Conservation (phyloP, 148 eudicot species). For the Linanthus parryae region DNA sequence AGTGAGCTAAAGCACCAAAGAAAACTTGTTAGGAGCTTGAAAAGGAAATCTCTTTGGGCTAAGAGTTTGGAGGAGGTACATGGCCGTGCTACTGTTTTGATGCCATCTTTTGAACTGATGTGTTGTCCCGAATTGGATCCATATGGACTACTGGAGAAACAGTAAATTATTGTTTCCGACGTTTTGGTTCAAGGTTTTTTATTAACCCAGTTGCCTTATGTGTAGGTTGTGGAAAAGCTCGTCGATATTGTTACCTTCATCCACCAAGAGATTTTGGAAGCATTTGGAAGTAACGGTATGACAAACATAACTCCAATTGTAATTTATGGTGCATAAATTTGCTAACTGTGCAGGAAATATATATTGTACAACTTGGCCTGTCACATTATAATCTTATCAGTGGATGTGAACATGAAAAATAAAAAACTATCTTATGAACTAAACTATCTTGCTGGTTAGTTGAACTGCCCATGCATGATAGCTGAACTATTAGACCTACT, state of each 20-base stretch:
- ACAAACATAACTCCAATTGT: background rate
- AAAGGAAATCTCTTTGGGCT: conserved; percentile 93
- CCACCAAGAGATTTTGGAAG: conserved; percentile 67
- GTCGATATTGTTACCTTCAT: conserved; percentile 86
- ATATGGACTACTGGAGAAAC: no score
- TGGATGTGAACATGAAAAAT: no score
- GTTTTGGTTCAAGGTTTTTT: no score
- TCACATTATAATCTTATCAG: no score
- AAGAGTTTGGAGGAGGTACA: conserved; percentile 87
- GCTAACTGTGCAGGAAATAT: background rate
- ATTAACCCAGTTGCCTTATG: background rate
- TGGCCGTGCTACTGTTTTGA: background rate
- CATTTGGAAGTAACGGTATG: conserved; percentile 70
- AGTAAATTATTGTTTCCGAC: no score
- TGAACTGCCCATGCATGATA: no score
- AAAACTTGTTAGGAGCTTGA: conserved; percentile 74
- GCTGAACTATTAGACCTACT: no score
- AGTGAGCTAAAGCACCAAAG: conserved; percentile 85
- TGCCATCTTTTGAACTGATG: no score
- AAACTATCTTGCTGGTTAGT: no score
- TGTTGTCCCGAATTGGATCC: no score
- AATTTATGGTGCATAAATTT: conserved; percentile 2
- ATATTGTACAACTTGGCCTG: no score
- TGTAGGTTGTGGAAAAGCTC: conserved; percentile 90
- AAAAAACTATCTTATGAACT: no score